A percentile compares a stretch with the other conserved stretches of the same genome.
Evolutionary conservation across 495 filamentous ascomycete species (phyloP).

Genomic region (Baudoinia panamericana): DNA sequence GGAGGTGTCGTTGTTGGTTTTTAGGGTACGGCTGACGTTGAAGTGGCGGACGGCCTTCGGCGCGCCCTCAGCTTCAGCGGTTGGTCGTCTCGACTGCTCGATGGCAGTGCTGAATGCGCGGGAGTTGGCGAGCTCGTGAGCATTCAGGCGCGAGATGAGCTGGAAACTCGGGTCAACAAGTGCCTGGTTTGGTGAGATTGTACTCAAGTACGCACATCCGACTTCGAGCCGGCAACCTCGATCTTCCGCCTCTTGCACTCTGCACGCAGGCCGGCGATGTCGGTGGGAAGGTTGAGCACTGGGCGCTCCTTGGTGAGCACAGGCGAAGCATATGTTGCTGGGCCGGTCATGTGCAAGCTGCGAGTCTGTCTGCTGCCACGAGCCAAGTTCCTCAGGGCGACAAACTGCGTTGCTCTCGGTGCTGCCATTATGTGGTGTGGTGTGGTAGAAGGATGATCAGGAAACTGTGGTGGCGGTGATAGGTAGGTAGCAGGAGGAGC

Average conservation of each 20-base stretch:
- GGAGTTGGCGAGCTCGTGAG: conserved; percentile 40
- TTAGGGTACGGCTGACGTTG: conserved; percentile 45
- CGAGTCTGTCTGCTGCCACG: conserved; percentile 26
- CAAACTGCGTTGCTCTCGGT: conserved; percentile 15
- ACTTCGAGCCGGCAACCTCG: conserved; percentile 42
- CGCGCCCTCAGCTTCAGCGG: conserved; percentile 15
- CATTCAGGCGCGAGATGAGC: conserved; percentile 41
- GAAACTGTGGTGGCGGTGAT: too few species aligned
- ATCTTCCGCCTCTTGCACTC: conserved; percentile 34
- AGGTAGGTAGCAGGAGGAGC: too few species aligned
- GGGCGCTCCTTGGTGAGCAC: conserved; percentile 27
- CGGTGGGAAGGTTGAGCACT: conserved; percentile 25
- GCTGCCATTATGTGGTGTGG: conserved; percentile 10
- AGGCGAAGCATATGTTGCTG: conserved; percentile 28
- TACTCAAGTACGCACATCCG: conserved; percentile 32
- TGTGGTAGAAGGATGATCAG: too few species aligned
- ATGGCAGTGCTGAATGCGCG: conserved; percentile 44
- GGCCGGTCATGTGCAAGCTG: conserved; percentile 39
- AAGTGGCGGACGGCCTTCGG: conserved; percentile 37
- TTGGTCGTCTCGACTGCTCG: conserved; percentile 26
- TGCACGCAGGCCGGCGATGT: conserved; percentile 24
- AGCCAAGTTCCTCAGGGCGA: conserved; percentile 15
- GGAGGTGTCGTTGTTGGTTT: conserved; percentile 43
- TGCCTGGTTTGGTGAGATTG: conserved; percentile 23
- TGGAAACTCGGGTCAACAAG: too few species aligned